Conservation (phyloP, 331 rosid species). For the Cydonia oblonga region DNA sequence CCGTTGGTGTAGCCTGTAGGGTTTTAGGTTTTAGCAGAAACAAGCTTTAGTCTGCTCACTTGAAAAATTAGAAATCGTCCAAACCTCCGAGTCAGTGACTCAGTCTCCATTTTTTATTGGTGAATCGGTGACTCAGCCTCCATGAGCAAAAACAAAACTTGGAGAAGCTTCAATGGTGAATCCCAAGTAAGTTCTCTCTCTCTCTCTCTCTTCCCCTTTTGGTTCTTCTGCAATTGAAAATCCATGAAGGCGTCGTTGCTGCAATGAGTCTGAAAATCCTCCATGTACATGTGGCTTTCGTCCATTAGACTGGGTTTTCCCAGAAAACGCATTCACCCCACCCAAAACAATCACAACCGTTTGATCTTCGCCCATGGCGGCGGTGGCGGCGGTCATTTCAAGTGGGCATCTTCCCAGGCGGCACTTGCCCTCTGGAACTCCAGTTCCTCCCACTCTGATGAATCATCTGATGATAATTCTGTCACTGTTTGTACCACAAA, state of each 20-base stretch:
- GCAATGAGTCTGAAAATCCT: not conserved
- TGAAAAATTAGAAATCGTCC: not conserved
- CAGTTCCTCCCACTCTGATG: constrained; percentile 8
- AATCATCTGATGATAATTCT: constrained; percentile 4
- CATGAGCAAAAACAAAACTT: not conserved
- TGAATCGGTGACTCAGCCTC: not conserved
- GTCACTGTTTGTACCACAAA: not conserved
- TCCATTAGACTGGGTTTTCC: constrained; percentile 7
- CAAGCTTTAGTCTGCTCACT: not conserved
- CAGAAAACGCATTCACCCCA: not conserved
- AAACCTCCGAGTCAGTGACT: not conserved
- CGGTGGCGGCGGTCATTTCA: not conserved
- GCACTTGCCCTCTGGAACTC: constrained; percentile 29
- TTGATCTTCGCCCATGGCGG: not conserved
- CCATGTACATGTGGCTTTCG: constrained; percentile 11
- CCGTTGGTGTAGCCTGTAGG: no score
- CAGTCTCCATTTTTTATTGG: not conserved
- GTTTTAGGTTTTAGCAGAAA: not conserved
- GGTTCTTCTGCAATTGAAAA: not conserved
- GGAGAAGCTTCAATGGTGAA: not conserved
- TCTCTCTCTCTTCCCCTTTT: not conserved
- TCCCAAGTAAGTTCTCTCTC: constrained; percentile 2
- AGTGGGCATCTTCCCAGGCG: constrained; percentile 19
- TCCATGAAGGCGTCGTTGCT: not conserved
- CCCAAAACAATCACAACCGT: not conserved